Evolutionary conservation across 2,329 filamentous ascomycete species (phyloP).

Genomic region (Microdochium trichocladiopsis): DNA sequence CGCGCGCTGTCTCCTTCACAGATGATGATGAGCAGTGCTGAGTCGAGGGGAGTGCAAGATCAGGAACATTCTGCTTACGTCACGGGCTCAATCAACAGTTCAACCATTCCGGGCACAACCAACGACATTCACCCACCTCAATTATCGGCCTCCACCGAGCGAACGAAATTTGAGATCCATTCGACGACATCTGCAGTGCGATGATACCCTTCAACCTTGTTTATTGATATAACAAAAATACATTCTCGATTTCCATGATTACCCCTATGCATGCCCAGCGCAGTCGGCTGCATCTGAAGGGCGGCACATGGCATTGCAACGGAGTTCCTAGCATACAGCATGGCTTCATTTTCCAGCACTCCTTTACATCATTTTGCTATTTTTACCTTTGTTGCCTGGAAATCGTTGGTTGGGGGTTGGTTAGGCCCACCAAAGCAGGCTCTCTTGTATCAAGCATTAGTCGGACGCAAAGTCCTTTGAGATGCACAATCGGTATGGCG

Average conservation of each 20-base stretch:
- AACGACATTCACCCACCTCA: background rate
- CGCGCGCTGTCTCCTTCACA: slow-evolving; percentile 13
- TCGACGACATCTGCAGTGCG: slow-evolving; percentile 12
- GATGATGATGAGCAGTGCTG: slow-evolving; percentile 9
- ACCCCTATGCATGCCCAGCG: background rate
- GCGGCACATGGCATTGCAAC: background rate
- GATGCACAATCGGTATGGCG: too few relatives aligned
- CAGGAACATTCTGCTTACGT: background rate
- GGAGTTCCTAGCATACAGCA: background rate
- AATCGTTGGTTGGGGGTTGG: background rate
- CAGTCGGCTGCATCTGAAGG: background rate
- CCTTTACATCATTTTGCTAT: background rate
- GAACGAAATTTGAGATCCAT: slow-evolving; percentile 5
- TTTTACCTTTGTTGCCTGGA: background rate
- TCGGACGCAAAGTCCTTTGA: too few relatives aligned
- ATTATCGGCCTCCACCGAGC: background rate
- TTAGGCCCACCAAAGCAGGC: background rate
- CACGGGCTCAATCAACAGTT: background rate
- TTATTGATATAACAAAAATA: slow-evolving; percentile 1
- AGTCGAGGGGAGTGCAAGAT: background rate
- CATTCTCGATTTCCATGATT: background rate
- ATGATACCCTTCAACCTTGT: slow-evolving; percentile 14
- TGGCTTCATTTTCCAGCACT: background rate
- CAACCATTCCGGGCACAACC: background rate
- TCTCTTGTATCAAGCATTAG: background rate